Conservation (phyloP, 208 protist species). For the Acanthamoeba pearcei region DNA sequence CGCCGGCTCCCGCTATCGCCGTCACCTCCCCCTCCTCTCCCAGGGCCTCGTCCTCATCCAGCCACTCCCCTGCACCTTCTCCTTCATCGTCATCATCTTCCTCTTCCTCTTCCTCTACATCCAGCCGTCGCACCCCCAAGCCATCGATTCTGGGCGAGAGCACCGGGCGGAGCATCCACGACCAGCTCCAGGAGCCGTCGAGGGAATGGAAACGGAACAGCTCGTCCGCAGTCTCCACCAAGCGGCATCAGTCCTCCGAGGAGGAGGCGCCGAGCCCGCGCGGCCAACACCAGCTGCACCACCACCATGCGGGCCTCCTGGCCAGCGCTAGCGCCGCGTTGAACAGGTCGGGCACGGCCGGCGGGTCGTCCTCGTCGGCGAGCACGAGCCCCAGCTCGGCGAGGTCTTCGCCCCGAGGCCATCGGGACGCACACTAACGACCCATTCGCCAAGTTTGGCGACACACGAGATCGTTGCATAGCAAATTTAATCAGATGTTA, state of each 20-base stretch:
- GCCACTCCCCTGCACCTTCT: neutral
- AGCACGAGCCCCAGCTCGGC: too few species aligned
- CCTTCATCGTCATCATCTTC: neutral
- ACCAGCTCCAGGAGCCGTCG: neutral
- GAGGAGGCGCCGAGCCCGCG: neutral
- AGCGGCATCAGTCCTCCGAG: neutral
- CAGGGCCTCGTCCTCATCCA: neutral
- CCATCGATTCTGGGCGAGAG: constrained; percentile 3
- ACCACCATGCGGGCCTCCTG: neutral
- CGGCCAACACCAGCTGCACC: neutral
- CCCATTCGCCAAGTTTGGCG: too few species aligned
- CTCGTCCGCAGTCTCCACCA: neutral
- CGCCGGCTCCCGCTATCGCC: neutral
- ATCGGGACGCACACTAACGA: too few species aligned
- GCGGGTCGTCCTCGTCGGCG: neutral
- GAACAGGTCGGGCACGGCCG: neutral
- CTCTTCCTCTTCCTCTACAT: neutral
- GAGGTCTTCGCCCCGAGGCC: too few species aligned
- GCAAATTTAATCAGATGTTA: too few species aligned
- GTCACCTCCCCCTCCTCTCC: neutral
- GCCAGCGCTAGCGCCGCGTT: neutral
- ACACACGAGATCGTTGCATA: too few species aligned
- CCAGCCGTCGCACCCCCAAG: neutral
- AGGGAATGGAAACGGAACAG: neutral
- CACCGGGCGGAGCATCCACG: constrained; percentile 10